These are phyloP conservation scores for Coniochaeta prunicola DNA, from an alignment of 2,329 filamentous ascomycete genomes.

Conservation along the genomic window DNA sequence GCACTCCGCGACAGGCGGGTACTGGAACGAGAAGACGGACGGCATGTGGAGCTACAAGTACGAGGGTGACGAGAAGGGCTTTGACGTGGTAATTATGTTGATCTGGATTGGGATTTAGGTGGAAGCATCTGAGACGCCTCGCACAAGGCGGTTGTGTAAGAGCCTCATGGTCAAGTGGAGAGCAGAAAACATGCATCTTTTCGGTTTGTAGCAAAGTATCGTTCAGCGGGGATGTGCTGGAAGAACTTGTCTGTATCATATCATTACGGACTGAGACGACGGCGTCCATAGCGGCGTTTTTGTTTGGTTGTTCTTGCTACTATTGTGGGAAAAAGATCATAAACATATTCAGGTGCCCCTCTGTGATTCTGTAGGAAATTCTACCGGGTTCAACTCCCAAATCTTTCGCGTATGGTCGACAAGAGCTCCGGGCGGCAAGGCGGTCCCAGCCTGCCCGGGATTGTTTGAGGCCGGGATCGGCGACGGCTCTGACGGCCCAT, in stretches of 20 bases:
- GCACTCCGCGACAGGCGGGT: slow-evolving; percentile 79
- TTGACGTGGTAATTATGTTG: slow-evolving; percentile 64
- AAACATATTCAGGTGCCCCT: neutral
- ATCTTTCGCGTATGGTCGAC: neutral
- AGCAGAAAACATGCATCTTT: neutral
- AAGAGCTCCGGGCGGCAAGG: neutral
- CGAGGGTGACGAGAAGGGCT: slow-evolving; percentile 52
- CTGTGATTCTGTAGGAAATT: neutral
- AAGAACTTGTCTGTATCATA: neutral
- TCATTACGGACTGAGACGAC: neutral
- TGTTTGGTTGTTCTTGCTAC: neutral
- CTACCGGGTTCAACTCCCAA: neutral
- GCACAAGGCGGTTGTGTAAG: slow-evolving; percentile 1
- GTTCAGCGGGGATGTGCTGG: neutral
- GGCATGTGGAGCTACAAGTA: slow-evolving; percentile 89
- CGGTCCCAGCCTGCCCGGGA: neutral
- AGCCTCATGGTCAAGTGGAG: neutral
- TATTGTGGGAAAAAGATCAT: neutral
- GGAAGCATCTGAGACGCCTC: neutral
- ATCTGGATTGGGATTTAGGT: slow-evolving; percentile 69
- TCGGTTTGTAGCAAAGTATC: neutral
- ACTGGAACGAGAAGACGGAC: slow-evolving; percentile 87
- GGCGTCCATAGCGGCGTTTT: neutral
- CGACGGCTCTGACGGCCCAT: neutral
- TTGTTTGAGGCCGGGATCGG: neutral